Evolutionary conservation across 2,329 filamentous ascomycete species (phyloP), one percentile per base, ranked within the genome.

Genomic region (Aureobasidium mangrovei): DNA sequence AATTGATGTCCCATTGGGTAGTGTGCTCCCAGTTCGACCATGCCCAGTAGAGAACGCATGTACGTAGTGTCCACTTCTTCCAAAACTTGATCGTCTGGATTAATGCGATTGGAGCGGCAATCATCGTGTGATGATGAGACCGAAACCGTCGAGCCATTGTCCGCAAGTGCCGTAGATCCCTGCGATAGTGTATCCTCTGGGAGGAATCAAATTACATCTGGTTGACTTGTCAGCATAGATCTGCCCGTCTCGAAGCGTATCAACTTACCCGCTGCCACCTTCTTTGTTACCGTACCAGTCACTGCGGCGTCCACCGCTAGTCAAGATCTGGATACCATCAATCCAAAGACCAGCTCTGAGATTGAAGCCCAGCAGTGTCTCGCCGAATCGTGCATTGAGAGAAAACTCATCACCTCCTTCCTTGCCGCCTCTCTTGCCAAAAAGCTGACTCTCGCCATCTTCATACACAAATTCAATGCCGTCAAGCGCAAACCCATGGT

Each of bases 391-490:
- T 33, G 88, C 84, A 69, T 97, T 91, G 61, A 97, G 77, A 12
- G 86, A 78, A 71, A 95, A 95, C 43, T 83, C 79, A 63, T 86
- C 83, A 1, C 85, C 84, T 2, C 82, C 82, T 27, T 78, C 71
- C 59, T 84, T 84, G 6, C 85, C 86, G 9, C 85, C 86, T 53
- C 79, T 77, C 64, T 88, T 91, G 39, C 93, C 93, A 73, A 98
- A 94, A 3, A 96, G 69, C 66, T 96, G 89, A 53, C 77, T 85
- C 1, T 87, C 85, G 12, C 81, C 79, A 67, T 97, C 90, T 64
- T 97, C 91, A 65, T 95, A 97, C 56, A 87, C 77, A 69, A 98
- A 97, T 67, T 97, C 91, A 24, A 98, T 70, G 0, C 93, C 93
- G 66, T 95, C 86, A 9, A 97, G 66, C 3, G 85, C 85, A 56